phyloP scores from a whole-genome alignment of 495 filamentous ascomycete genomes.

The Thermochaetoides thermophila region DNA sequence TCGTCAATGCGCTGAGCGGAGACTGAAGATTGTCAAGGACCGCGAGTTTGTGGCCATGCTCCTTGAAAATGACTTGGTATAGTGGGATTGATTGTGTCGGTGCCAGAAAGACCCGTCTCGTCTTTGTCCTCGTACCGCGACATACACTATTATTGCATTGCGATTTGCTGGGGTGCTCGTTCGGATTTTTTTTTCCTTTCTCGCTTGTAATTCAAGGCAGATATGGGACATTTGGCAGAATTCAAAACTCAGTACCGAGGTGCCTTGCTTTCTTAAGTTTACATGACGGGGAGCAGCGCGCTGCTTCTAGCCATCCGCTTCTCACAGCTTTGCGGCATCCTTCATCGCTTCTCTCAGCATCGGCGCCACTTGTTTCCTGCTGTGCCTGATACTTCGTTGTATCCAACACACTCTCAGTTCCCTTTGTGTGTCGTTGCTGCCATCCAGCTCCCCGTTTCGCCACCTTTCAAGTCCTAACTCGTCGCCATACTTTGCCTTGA shows the following conservation, averaged over 20 bases:
- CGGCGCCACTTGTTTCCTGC: constrained; percentile 83
- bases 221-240: too few relatives aligned
- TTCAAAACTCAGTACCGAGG: too few relatives aligned
- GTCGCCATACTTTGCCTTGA: constrained; percentile 31
- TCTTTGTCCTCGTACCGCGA: too few relatives aligned
- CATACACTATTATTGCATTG: too few relatives aligned
- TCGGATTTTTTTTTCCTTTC: too few relatives aligned
- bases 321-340: constrained; percentile 17
- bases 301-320: too few relatives aligned
- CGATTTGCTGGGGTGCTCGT: too few relatives aligned
- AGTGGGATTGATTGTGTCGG: neutral
- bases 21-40: neutral
- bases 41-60: constrained; percentile 5
- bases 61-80: neutral
- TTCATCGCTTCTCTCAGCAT: constrained; percentile 54
- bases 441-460: constrained; percentile 32
- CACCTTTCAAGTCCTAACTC: constrained; percentile 44
- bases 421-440: constrained; percentile 20
- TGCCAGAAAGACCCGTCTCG: neutral
- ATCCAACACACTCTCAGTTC: constrained; percentile 44
- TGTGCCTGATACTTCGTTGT: constrained; percentile 51
- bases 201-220: too few relatives aligned
- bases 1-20: neutral
- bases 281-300: too few relatives aligned
- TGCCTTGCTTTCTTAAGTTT: too few relatives aligned